A percentile compares a stretch with the other conserved stretches of the same genome.
These are phyloP conservation scores for Parathielavia appendiculata DNA, from an alignment of 495 filamentous ascomycete species.

Conservation along the genomic window DNA sequence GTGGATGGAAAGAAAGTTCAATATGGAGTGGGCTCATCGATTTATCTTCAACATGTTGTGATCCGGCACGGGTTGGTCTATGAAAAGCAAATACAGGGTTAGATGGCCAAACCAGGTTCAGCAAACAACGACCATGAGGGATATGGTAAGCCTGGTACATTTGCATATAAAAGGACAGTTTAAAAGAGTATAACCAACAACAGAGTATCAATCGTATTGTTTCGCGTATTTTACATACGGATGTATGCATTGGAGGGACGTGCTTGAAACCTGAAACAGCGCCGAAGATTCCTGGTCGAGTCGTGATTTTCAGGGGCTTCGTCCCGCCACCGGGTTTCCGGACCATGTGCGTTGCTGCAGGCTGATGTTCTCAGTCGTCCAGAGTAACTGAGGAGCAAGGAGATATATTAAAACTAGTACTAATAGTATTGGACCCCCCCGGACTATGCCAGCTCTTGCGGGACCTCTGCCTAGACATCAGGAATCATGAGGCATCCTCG, in stretches of 20 bases:
- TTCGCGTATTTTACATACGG: too few species aligned
- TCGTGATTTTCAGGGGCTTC: constrained; percentile 9
- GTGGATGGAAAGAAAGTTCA: constrained; percentile 22
- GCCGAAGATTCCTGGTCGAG: neutral
- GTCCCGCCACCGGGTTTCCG: neutral
- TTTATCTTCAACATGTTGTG: constrained; percentile 4
- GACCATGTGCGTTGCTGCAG: neutral
- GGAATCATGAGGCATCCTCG: too few species aligned
- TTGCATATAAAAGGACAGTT: neutral
- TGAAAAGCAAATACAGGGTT: neutral
- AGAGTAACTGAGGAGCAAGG: too few species aligned
- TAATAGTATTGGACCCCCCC: too few species aligned
- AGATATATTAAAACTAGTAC: too few species aligned
- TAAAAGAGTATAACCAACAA: neutral
- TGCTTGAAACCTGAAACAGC: constrained; percentile 10
- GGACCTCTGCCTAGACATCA: too few species aligned
- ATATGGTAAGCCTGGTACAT: too few species aligned
- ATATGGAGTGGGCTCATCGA: constrained; percentile 11
- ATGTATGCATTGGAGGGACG: neutral
- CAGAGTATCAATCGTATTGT: neutral
- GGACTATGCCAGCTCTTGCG: too few species aligned
- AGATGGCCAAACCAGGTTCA: neutral
- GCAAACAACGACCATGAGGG: neutral
- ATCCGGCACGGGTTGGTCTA: neutral
- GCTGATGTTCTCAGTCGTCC: too few species aligned